phyloP scores from a whole-genome alignment of 805 yeast species.

The Lipomyces japonicus region DNA sequence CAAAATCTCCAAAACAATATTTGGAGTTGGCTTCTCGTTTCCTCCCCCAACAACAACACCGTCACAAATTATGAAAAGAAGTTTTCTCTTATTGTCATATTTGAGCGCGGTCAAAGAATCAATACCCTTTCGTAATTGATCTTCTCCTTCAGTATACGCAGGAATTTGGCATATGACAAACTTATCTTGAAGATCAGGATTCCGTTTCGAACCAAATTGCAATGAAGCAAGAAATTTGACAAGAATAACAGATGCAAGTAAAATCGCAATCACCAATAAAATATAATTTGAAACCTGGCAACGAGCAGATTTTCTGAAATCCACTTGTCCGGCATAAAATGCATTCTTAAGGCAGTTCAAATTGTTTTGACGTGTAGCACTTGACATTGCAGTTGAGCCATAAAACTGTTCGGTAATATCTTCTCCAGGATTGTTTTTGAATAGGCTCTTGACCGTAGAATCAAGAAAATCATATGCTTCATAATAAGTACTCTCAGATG shows the following conservation, averaged over 20 bases:
- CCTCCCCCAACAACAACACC: constrained; percentile 61
- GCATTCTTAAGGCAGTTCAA: constrained; percentile 39
- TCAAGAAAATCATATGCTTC: constrained; percentile 39
- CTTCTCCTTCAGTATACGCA: constrained; percentile 56
- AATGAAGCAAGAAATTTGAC: constrained; percentile 42
- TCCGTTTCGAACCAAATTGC: constrained; percentile 38
- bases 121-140: constrained; percentile 51
- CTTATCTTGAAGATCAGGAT: constrained; percentile 41
- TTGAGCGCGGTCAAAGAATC: constrained; percentile 56
- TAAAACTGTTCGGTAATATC: constrained; percentile 38
- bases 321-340: constrained; percentile 39
- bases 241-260: constrained; percentile 40
- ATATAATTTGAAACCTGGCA: constrained; percentile 43
- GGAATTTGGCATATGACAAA: constrained; percentile 45
- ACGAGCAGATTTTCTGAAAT: constrained; percentile 40
- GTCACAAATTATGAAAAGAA: constrained; percentile 55
- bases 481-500: constrained; percentile 26
- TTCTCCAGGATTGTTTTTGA: constrained; percentile 37
- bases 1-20: constrained; percentile 46
- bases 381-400: constrained; percentile 30
- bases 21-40: constrained; percentile 54
- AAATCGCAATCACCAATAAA: constrained; percentile 40
- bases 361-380: constrained; percentile 30
- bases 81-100: constrained; percentile 55
- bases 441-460: constrained; percentile 34